These are phyloP conservation scores for Ogataea populi-albae DNA, from an alignment of 805 yeast species.

Conservation along the genomic window DNA sequence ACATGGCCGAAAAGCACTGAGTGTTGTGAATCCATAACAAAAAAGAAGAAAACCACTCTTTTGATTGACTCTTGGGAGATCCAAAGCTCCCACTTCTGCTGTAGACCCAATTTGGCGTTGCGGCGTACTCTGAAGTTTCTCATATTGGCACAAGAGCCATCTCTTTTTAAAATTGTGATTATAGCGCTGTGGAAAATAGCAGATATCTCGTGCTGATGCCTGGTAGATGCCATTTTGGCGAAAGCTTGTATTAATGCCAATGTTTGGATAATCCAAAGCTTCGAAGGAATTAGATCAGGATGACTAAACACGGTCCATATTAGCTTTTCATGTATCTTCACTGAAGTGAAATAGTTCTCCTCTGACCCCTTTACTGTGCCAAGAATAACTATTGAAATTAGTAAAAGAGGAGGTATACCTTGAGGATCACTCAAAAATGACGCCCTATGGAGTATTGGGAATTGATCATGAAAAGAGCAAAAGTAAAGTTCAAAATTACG, in stretches of 20 bases:
- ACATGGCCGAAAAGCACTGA: conserved; percentile 24
- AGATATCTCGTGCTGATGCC: conserved; percentile 26
- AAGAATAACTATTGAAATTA: conserved; percentile 22
- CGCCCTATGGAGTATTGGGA: conserved; percentile 26
- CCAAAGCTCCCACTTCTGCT: conserved; percentile 23
- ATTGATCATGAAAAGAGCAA: conserved; percentile 28
- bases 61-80: conserved; percentile 24
- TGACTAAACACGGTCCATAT: conserved; percentile 25
- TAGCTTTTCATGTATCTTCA: conserved; percentile 24
- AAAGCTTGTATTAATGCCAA: conserved; percentile 25
- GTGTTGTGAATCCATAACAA: conserved; percentile 31
- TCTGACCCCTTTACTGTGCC: conserved; percentile 23
- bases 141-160: conserved; percentile 18
- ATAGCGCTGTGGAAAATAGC: conserved; percentile 29
- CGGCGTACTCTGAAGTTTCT: neutral
- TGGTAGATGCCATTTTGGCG: conserved; percentile 27
- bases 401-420: conserved; percentile 21
- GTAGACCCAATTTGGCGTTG: conserved; percentile 2
- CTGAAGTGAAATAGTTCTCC: conserved; percentile 20
- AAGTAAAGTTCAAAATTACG: conserved; percentile 20
- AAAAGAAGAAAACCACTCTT: conserved; percentile 22
- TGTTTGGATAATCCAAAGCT: conserved; percentile 26
- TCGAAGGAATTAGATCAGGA: conserved; percentile 23
- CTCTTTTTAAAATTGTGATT: conserved; percentile 21
- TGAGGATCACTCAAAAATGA: conserved; percentile 21